These are phyloP conservation scores for Curvularia eragrostidis DNA, from an alignment of 2,329 filamentous ascomycete genomes.

Conservation along the genomic window DNA sequence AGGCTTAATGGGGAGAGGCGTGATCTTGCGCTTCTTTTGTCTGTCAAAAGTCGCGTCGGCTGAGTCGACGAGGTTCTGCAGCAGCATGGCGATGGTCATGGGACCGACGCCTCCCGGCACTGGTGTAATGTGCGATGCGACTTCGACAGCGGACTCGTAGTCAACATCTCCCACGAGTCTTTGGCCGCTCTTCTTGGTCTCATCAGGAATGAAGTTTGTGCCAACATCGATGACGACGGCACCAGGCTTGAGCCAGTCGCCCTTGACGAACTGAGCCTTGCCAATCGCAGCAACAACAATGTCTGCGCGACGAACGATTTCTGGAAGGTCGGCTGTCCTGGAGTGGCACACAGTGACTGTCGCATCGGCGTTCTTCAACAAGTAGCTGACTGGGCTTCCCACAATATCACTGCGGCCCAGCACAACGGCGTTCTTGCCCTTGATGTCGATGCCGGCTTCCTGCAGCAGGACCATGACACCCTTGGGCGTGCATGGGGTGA, in stretches of 20 bases:
- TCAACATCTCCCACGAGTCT: conserved; percentile 95
- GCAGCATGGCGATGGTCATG: conserved; percentile 98
- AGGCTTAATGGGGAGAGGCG: conserved; percentile 83
- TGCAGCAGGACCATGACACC: conserved; percentile 92
- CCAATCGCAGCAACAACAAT: conserved; percentile 93
- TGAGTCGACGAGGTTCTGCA: conserved; percentile 93
- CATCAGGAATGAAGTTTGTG: conserved; percentile 92
- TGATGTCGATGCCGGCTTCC: conserved; percentile 81
- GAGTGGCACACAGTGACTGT: conserved; percentile 98
- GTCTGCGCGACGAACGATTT: conserved; percentile 82
- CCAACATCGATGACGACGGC: conserved; percentile 98
- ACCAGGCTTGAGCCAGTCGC: conserved; percentile 93
- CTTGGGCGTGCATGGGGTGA: conserved; percentile 95
- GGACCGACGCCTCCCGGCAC: conserved; percentile 96
- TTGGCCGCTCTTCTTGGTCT: conserved; percentile 88
- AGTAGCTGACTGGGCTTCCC: conserved; percentile 93
- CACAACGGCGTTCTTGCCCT: conserved; percentile 92
- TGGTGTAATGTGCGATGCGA: conserved; percentile 92
- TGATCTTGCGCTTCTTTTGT: conserved; percentile 79
- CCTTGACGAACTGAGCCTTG: conserved; percentile 84
- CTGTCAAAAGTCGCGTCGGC: conserved; percentile 81
- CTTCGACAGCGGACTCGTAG: conserved; percentile 80
- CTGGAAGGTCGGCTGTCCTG: conserved; percentile 75
- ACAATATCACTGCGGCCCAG: conserved; percentile 96
- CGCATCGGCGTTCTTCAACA: conserved; percentile 93